These are phyloP conservation scores for Alternaria consortialis DNA, from an alignment of 2,329 filamentous ascomycete genomes.

Conservation along the genomic window DNA sequence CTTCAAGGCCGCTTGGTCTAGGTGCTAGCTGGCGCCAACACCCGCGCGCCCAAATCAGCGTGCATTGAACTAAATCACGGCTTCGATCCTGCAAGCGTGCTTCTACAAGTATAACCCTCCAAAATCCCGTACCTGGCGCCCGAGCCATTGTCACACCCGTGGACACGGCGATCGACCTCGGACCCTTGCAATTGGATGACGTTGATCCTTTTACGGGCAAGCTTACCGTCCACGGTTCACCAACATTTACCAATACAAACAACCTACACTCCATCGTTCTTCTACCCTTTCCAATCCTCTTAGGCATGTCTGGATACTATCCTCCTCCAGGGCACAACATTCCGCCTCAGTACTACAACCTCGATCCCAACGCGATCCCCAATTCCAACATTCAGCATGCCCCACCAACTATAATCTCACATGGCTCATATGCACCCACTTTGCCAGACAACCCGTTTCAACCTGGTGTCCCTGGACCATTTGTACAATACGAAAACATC, in stretches of 20 bases:
- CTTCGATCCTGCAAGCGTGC: constrained; percentile 30
- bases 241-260: constrained; percentile 29
- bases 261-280: constrained; percentile 30
- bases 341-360: constrained; percentile 49
- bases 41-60: constrained; percentile 40
- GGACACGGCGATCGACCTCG: constrained; percentile 43
- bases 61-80: constrained; percentile 35
- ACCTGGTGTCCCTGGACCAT: constrained; percentile 39
- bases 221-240: constrained; percentile 31
- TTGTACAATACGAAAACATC: constrained; percentile 46
- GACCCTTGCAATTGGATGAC: constrained; percentile 51
- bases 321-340: constrained; percentile 41
- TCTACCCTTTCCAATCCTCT: constrained; percentile 20
- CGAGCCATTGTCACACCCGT: constrained; percentile 38
- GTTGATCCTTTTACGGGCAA: constrained; percentile 45
- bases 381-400: constrained; percentile 36
- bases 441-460: constrained; percentile 46
- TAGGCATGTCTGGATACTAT: constrained; percentile 52
- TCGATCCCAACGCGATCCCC: constrained; percentile 39
- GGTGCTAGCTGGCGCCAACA: constrained; percentile 47
- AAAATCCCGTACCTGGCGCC: constrained; percentile 39
- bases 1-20: constrained; percentile 46
- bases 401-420: constrained; percentile 41
- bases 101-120: constrained; percentile 25
- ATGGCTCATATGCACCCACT: constrained; percentile 39